Evolutionary conservation across 2,329 filamentous ascomycete species (phyloP), one percentile per base, ranked within the genome.

Genomic region (Fusarium piperis): DNA sequence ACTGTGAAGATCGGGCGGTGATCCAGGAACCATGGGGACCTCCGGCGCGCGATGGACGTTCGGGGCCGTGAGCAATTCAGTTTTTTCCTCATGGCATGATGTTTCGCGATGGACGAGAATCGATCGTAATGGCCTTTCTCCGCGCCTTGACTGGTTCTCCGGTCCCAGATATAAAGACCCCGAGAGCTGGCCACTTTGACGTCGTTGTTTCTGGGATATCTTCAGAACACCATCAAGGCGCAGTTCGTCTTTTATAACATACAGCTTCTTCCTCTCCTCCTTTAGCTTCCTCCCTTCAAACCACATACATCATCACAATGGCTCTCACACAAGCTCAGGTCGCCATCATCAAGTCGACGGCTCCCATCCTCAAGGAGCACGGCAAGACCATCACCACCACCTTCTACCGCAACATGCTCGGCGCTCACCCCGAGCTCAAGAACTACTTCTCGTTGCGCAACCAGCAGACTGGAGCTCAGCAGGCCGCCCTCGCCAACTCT

Each of bases 261-360:
- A 23, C 32, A 23, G 23, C 8, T 55, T 8, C 12, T 32, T 32
- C 28, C 13, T 52, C 51, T 23, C 23, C 36, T 35, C 23, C 30
- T 39, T 39, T 20, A 44, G 38, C 30, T 55, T n/a, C 39, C 28
- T 57, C 32, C 7, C 44, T 58, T 53, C 26, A 16, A 16, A 48
- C 39, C 30, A 48, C 38, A 58, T 11, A 64, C 28, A 57, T 55
- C 12, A 20, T 62, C 52, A 70, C 3, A 56, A 85, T 85, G 83
- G 78, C 87, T 64, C 83, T 94, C 65, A 90, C 91, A 12, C 82
- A 86, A 28, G 83, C 86, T 38, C 93, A 95, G 83, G 86, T 91
- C 70, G 82, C 87, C 67, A 90, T 92, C 73, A 91, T 96, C 84
- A 95, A 94, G 81, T 86, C 93, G 38, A 95, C 93, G 2, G 92